Conservation (phyloP, 1,284 basidiomycete species). For the Leccinum solheimii region DNA sequence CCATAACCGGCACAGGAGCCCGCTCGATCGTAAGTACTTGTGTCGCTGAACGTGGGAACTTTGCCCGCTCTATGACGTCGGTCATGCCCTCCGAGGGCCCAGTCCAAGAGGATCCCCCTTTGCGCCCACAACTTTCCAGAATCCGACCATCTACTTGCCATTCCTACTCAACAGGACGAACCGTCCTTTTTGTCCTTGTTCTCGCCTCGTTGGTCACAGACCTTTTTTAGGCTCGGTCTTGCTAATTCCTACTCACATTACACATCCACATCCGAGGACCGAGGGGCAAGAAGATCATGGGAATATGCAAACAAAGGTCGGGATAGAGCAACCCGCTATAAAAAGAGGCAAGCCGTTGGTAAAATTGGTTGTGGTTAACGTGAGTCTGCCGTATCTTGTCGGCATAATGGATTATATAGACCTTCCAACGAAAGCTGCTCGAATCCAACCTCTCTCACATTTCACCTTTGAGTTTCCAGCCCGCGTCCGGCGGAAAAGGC, state of each 20-base stretch:
- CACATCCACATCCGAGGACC: neutral
- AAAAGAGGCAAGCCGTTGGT: neutral
- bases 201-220: neutral
- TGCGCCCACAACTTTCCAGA: neutral
- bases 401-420: neutral
- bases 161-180: no score
- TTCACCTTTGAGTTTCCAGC: neutral
- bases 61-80: neutral
- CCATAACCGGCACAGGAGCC: neutral
- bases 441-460: neutral
- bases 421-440: neutral
- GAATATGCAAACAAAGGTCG: neutral
- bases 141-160: neutral
- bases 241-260: neutral
- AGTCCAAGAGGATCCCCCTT: neutral
- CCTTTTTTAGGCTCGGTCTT: neutral
- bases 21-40: neutral
- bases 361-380: neutral
- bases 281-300: neutral
- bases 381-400: neutral
- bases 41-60: neutral
- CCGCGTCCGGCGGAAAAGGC: neutral
- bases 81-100: neutral
- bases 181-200: neutral
- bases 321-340: neutral